Evolutionary conservation across 352 stramenopile species (phyloP).

Genomic region (Phytophthora meadii): DNA sequence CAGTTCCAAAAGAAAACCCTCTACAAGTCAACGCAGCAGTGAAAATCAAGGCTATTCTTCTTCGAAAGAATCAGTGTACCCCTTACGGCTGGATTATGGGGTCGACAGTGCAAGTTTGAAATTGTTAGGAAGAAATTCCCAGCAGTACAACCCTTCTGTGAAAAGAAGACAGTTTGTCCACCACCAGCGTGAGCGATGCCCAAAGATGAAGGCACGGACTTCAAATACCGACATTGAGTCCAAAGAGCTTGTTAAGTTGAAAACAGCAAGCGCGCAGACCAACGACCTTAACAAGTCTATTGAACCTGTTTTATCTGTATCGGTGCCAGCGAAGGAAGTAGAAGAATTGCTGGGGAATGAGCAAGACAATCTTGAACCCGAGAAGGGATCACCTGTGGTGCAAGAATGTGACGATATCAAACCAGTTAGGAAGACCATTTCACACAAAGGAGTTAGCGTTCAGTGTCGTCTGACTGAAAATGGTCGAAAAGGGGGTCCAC

Average conservation of each 20-base stretch:
- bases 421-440: not conserved
- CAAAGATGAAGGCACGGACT: not conserved
- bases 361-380: slow-evolving; percentile 12
- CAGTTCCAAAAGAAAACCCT: not conserved
- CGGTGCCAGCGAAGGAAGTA: not conserved
- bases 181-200: not conserved
- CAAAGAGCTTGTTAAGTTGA: slow-evolving; percentile 12
- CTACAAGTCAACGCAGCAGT: slow-evolving; percentile 5
- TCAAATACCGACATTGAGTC: not conserved
- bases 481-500: slow-evolving; percentile 12
- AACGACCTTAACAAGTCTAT: slow-evolving; percentile 16
- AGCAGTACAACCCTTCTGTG: slow-evolving; percentile 25
- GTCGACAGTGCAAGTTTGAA: slow-evolving; percentile 27
- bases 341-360: not conserved
- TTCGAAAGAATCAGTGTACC: slow-evolving; percentile 21
- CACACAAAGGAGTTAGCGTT: slow-evolving; percentile 15
- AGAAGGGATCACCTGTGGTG: slow-evolving; percentile 20
- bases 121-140: slow-evolving; percentile 23
- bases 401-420: slow-evolving; percentile 6
- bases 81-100: slow-evolving; percentile 31
- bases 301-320: not conserved
- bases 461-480: slow-evolving; percentile 23
- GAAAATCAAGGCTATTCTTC: not conserved
- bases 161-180: slow-evolving; percentile 30
- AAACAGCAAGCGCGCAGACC: slow-evolving; percentile 27